phyloP scores from a whole-genome alignment of 306 rosid species.

The Sechiopsis laciniata region DNA sequence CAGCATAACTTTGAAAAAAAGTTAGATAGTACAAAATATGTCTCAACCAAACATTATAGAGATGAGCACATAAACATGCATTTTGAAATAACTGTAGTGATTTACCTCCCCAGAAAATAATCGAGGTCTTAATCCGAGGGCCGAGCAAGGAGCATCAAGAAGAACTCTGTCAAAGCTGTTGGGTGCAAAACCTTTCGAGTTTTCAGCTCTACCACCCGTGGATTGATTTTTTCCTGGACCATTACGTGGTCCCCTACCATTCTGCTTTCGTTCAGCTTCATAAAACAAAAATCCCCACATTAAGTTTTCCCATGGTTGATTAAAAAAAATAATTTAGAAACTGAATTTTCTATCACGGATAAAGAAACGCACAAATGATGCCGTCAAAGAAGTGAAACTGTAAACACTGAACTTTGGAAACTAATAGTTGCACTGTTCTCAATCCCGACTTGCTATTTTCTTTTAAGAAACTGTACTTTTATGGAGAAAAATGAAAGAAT shows the following conservation, averaged over 20 bases:
- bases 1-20: background rate
- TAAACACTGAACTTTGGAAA: background rate
- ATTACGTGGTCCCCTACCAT: conserved; percentile 52
- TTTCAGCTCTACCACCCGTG: conserved; percentile 64
- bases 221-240: conserved; percentile 87
- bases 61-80: background rate
- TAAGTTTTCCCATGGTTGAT: conserved; percentile 43
- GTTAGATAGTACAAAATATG: background rate
- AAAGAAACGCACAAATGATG: background rate
- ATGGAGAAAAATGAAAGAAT: background rate
- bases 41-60: background rate
- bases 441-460: background rate
- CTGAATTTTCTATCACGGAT: conserved; percentile 1
- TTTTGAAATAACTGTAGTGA: background rate
- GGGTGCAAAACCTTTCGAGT: conserved; percentile 75
- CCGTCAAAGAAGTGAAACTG: background rate
- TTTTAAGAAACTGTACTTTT: background rate
- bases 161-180: conserved; percentile 92
- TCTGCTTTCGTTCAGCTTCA: conserved; percentile 71
- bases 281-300: conserved; percentile 51
- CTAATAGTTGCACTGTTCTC: background rate
- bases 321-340: conserved; percentile 28
- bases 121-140: conserved; percentile 93
- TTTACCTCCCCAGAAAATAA: conserved; percentile 83
- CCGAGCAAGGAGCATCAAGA: conserved; percentile 98